Conservation (phyloP, 192 early-diverging fungal genomes). For the Thamnidium elegans region DNA sequence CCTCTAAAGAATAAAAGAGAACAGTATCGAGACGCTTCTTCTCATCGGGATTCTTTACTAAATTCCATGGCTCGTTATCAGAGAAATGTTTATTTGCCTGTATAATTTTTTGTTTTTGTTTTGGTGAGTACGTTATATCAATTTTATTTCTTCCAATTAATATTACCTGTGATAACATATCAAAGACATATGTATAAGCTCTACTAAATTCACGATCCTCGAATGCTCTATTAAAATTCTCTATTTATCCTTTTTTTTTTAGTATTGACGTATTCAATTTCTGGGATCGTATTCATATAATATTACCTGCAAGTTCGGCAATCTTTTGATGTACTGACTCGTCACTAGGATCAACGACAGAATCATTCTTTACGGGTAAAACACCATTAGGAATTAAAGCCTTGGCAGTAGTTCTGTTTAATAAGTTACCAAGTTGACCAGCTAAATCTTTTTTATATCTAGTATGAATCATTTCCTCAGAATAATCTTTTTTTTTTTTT, state of each 20-base stretch:
- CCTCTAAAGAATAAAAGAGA: constrained; percentile 75
- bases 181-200: constrained; percentile 60
- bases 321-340: constrained; percentile 33
- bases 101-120: not conserved
- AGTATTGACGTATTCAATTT: constrained; percentile 8
- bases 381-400: constrained; percentile 49
- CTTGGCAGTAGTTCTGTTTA: constrained; percentile 60
- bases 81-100: constrained; percentile 74
- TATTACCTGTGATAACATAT: constrained; percentile 57
- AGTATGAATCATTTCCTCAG: constrained; percentile 57
- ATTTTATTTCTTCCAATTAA: no score
- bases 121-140: no score
- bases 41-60: constrained; percentile 52
- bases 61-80: constrained; percentile 74
- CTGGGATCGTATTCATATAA: not conserved
- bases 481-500: no score
- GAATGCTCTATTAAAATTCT: constrained; percentile 37
- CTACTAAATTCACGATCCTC: constrained; percentile 60
- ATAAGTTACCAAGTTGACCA: constrained; percentile 82
- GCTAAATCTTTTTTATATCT: constrained; percentile 78
- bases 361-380: constrained; percentile 35
- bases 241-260: constrained; percentile 3
- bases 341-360: constrained; percentile 27
- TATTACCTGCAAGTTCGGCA: constrained; percentile 30
- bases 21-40: constrained; percentile 54